These are phyloP conservation scores for Neolecta irregularis DNA, from an alignment of 1,139 yeast genomes.

Conservation along the genomic window DNA sequence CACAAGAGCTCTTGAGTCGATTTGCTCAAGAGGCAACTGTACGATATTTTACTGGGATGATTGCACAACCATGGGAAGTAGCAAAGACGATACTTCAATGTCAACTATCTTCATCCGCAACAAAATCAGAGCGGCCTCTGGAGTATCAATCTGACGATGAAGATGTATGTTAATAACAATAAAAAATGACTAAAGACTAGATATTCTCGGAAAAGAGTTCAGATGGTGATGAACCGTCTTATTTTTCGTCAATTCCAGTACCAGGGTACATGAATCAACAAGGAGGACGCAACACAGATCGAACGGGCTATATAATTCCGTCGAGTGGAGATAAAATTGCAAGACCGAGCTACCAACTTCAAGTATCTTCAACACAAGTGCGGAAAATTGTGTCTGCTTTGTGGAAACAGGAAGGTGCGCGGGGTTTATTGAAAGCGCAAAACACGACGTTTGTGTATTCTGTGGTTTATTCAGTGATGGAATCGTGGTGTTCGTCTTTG, in stretches of 20 bases:
- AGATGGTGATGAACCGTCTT: conserved; percentile 33
- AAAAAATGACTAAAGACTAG: no score
- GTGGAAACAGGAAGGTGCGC: conserved; percentile 61
- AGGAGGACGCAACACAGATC: conserved; percentile 9
- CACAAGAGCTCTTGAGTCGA: conserved; percentile 12
- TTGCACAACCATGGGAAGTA: conserved; percentile 82
- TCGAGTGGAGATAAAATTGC: conserved; percentile 12
- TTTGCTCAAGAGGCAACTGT: conserved; percentile 12
- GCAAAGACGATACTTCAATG: conserved; percentile 66
- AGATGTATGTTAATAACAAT: no score
- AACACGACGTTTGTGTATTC: conserved; percentile 72
- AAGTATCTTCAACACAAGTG: conserved; percentile 5
- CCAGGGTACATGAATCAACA: no score
- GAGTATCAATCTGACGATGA: conserved; percentile 19
- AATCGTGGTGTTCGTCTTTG: conserved; percentile 86
- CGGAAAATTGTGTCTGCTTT: conserved; percentile 57
- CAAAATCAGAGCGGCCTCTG: no score
- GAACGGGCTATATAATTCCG: conserved; percentile 10
- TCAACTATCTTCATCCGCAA: no score
- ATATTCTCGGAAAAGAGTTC: no score
- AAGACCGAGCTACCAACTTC: conserved; percentile 11
- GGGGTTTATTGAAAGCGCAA: conserved; percentile 73
- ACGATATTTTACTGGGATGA: conserved; percentile 16
- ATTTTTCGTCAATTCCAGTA: no score
- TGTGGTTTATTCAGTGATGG: conserved; percentile 61